A percentile compares a stretch with the other conserved stretches of the same genome.
Evolutionary conservation across 306 rosid genomes (phyloP).

Genomic region (Sesbania bispinosa): DNA sequence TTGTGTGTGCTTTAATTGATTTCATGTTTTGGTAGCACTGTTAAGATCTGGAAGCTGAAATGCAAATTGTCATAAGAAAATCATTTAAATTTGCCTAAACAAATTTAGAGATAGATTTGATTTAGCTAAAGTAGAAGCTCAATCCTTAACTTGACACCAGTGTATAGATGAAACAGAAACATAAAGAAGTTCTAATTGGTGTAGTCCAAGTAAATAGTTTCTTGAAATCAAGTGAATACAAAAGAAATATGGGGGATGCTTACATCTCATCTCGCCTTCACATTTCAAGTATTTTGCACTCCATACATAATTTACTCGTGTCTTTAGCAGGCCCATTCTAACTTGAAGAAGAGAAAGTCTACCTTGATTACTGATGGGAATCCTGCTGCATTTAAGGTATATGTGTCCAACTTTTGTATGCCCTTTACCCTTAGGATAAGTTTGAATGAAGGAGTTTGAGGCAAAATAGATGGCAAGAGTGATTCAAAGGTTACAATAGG

Average conservation of each 20-base stretch:
- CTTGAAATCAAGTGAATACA: too few relatives aligned
- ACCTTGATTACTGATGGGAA: not conserved
- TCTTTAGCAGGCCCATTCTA: constrained; percentile 22
- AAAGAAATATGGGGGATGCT: too few relatives aligned
- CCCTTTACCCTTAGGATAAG: not conserved
- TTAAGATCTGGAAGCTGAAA: too few relatives aligned
- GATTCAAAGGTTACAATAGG: not conserved
- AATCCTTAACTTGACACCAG: not conserved
- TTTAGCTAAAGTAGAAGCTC: not conserved
- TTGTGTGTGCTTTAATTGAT: too few relatives aligned
- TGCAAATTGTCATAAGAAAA: too few relatives aligned
- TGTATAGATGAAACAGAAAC: not conserved
- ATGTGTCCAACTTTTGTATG: not conserved
- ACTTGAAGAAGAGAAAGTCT: constrained; percentile 33
- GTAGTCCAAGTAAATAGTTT: not conserved
- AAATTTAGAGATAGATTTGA: not conserved
- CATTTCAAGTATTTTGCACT: not conserved
- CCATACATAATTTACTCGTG: not conserved
- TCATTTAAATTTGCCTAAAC: not conserved
- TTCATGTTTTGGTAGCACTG: too few relatives aligned
- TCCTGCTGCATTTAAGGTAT: constrained; percentile 34
- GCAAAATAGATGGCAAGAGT: not conserved
- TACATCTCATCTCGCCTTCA: not conserved
- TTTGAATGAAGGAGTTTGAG: not conserved
- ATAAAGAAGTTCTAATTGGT: not conserved